Evolutionary conservation across 2,329 filamentous ascomycete species (phyloP), one percentile per base, ranked within the genome.

Genomic region (Westerdykella aurantiaca): DNA sequence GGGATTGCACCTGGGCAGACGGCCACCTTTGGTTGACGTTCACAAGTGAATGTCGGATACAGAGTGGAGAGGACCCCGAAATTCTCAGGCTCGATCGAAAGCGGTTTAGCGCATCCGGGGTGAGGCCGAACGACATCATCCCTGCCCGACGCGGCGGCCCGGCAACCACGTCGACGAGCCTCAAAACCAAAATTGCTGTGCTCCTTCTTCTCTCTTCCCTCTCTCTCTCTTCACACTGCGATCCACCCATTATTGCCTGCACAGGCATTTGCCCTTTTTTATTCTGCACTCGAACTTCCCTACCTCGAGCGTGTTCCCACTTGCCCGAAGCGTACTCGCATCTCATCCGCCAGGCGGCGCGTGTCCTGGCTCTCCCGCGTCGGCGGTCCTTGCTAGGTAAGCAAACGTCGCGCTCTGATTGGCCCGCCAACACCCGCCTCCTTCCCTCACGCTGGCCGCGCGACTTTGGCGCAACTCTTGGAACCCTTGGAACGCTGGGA

Each of bases 321-420:
- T n/a, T n/a, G n/a, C n/a, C n/a, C n/a, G n/a, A n/a, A 21, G 18
- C 18, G 18, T 6, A 6, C 6, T 39, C n/a, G 37, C 45, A 25
- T 39, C 35, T 31, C 42, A 44, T 42, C 45, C 25, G 2, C 25
- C 25, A 12, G 9, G 7, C n/a, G n/a, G n/a, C n/a, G 25, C 25
- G 25, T 7, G 25, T 29, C 25, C 29, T 25, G 25, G 9, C 25
- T 29, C 25, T 29, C 25, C 7, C 18, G 18, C 18, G 18, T 21
- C 18, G 18, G 18, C 18, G 18, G 18, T 21, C 18, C 18, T 21
- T 21, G 18, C 18, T 44, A 53, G 57, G 58, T 63, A 55, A 58
- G 60, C 55, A 42, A 23, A 35, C 22, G 54, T 57, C 63, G 61
- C 63, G 63, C 59, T 48, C 38, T 49, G 25, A 52, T 60, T 64